Evolutionary conservation across 257 asterid species (phyloP).

Genomic region (Nicotiana sylvestris): DNA sequence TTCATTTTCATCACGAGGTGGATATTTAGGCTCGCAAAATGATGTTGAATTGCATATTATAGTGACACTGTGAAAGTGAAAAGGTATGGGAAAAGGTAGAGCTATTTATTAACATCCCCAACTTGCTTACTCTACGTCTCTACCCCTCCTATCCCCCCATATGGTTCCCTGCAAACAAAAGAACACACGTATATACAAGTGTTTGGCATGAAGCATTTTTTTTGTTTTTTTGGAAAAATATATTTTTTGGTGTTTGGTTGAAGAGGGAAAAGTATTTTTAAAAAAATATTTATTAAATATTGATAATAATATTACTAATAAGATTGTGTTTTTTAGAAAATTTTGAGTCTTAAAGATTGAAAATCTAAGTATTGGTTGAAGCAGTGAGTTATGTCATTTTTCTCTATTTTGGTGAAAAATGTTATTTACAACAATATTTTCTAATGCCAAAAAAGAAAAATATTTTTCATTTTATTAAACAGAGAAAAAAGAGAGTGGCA

Average conservation of each 20-base stretch:
- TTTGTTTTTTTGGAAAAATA: background rate
- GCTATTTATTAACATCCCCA: background rate
- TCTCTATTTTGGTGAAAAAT: background rate
- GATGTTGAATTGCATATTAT: background rate
- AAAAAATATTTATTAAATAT: background rate
- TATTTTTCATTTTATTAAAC: background rate
- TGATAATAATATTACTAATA: background rate
- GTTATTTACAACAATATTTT: background rate
- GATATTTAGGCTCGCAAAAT: background rate
- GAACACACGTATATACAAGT: background rate
- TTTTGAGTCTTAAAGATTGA: background rate
- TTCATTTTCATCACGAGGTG: constrained; percentile 16
- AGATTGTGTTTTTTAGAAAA: no score
- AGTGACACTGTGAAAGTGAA: constrained; percentile 8
- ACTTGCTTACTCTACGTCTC: background rate
- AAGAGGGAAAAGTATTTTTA: background rate
- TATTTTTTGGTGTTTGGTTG: background rate
- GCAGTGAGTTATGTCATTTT: background rate
- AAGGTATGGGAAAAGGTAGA: constrained; percentile 5
- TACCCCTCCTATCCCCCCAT: no score
- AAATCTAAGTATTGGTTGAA: background rate
- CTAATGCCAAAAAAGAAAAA: background rate
- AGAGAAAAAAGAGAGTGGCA: background rate
- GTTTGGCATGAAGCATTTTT: background rate
- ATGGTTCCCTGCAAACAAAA: background rate